phyloP scores from a whole-genome alignment of 1,284 basidiomycete genomes.

The Bondarzewia mesenterica region DNA sequence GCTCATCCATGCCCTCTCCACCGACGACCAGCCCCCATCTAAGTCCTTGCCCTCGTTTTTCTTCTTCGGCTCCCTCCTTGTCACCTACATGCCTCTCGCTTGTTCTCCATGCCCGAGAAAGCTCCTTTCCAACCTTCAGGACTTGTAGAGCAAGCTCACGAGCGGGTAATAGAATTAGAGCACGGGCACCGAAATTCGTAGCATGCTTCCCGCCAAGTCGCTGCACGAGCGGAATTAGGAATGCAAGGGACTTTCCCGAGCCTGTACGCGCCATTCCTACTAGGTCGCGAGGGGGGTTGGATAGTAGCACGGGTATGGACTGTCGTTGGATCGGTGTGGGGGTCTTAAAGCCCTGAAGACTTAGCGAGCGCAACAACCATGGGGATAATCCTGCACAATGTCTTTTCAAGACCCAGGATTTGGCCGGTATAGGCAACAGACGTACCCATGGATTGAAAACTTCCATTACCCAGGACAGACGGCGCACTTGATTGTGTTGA shows the following conservation, averaged over 20 bases:
- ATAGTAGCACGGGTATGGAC: constrained; percentile 80
- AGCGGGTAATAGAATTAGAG: constrained; percentile 86
- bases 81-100: constrained; percentile 58
- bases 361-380: constrained; percentile 76
- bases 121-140: constrained; percentile 89
- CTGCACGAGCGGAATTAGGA: constrained; percentile 89
- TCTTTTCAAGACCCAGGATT: constrained; percentile 1
- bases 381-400: constrained; percentile 68
- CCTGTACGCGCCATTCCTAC: constrained; percentile 99
- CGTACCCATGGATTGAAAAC: constrained; percentile 84
- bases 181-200: constrained; percentile 77
- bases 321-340: constrained; percentile 97
- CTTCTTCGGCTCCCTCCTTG: constrained; percentile 41
- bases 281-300: constrained; percentile 85
- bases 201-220: constrained; percentile 79
- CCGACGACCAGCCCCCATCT: constrained; percentile 95
- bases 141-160: constrained; percentile 95
- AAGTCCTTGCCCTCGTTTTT: constrained; percentile 60
- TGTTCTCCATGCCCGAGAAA: constrained; percentile 72
- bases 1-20: constrained; percentile 92
- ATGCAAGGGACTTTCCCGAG: constrained; percentile 96
- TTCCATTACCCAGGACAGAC: constrained; percentile 82
- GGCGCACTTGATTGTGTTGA: too few relatives aligned
- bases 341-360: constrained; percentile 89
- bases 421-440: constrained; percentile 12